phyloP scores from a whole-genome alignment of 768 basidiomycete species.

The Collybiopsis confluens region DNA sequence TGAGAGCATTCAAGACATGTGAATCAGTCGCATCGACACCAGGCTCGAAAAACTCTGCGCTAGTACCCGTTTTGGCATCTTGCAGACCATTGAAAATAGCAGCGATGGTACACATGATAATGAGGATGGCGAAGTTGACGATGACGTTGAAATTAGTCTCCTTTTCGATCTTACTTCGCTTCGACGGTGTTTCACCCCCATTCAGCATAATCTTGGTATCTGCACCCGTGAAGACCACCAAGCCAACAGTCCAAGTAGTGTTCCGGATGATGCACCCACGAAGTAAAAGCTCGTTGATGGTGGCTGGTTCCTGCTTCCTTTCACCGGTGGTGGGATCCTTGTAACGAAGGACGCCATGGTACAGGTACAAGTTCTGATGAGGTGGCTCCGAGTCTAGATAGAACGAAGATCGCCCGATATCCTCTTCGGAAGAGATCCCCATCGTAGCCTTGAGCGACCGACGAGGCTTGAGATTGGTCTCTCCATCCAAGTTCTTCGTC shows the following conservation, averaged over 20 bases:
- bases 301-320: slow-evolving; percentile 61
- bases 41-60: slow-evolving; percentile 67
- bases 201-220: slow-evolving; percentile 94
- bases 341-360: slow-evolving; percentile 82
- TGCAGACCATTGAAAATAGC: slow-evolving; percentile 75
- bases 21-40: slow-evolving; percentile 61
- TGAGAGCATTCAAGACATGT: slow-evolving; percentile 65
- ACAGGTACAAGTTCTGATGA: slow-evolving; percentile 88
- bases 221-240: slow-evolving; percentile 91
- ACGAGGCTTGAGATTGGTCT: slow-evolving; percentile 93
- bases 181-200: slow-evolving; percentile 91
- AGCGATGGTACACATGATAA: slow-evolving; percentile 70
- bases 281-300: slow-evolving; percentile 90
- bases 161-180: slow-evolving; percentile 94
- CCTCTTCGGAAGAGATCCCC: slow-evolving; percentile 77
- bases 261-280: slow-evolving; percentile 89
- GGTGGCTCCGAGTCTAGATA: slow-evolving; percentile 91
- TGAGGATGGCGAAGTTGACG: slow-evolving; percentile 83
- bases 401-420: slow-evolving; percentile 83
- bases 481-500: slow-evolving; percentile 97
- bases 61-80: slow-evolving; percentile 57
- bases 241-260: slow-evolving; percentile 86
- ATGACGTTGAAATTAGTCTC: slow-evolving; percentile 98
- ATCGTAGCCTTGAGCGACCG: slow-evolving; percentile 73
- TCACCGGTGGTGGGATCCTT: slow-evolving; percentile 49